Base-by-base conservation (phyloP, 176 grass and related monocot genomes). In the Rhipidocladum racemiflorum region DNA sequence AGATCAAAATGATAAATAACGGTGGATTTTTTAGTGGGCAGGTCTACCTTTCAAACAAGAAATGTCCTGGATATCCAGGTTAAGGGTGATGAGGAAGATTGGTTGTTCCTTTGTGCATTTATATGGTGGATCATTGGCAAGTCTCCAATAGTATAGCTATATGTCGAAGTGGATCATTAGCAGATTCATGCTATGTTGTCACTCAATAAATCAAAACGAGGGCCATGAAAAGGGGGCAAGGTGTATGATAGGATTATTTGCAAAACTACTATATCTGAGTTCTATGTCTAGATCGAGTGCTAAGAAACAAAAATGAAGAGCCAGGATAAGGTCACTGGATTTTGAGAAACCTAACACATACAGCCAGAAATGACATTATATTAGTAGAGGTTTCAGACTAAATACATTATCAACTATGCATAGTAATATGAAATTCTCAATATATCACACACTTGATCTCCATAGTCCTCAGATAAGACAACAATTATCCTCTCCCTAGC, bases 1-100 rank as follows among this genome's bases (percentile, higher is more conserved):
- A 81, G 91, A 95, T 84, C 75, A 84, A 75, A 88, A 78, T 72
- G 38, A n/a, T n/a, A 91, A 88, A 91, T 92, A 98, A 61, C 88
- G 84, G 46, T 83, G 91, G 82, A n/a, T n/a, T n/a, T n/a, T n/a
- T n/a, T n/a, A n/a, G n/a, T n/a, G n/a, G n/a, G n/a, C n/a, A n/a
- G n/a, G n/a, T n/a, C n/a, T 74, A 12, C 75, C 42, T 25, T 17
- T 45, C 11, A 6, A 75, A 24, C 35, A 56, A 56, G 55, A 18
- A 76, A 27, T 40, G 13, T 40, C 55, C 8, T 11, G 35, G 53
- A 15, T 29, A 28, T 29, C 12, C 4, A 61, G 56, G 23, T 60
- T 27, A 28, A 27, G 59, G 25, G 23, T 24, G n/a, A 24, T 59
- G 55, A 59, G 9, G 55, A 25, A 23, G 21, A 59, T 59, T 59